A percentile compares a stretch with the other conserved stretches of the same genome.
phyloP scores from a whole-genome alignment of 345 rosid species.

The Lepidium aucheri region DNA sequence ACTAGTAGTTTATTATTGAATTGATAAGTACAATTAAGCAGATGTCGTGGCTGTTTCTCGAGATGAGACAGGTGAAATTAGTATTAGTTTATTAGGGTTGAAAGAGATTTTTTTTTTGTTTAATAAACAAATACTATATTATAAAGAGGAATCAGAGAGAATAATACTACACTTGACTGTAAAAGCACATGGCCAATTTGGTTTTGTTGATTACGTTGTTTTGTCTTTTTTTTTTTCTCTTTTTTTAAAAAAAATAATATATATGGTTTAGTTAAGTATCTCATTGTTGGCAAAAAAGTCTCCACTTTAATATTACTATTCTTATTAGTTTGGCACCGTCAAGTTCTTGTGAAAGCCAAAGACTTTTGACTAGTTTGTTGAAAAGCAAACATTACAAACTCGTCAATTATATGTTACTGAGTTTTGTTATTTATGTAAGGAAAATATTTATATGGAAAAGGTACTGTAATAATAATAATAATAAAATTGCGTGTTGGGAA shows the following conservation, averaged over 20 bases:
- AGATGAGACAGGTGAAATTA: slow-evolving; percentile 25
- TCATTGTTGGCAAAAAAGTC: neutral
- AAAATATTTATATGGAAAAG: neutral
- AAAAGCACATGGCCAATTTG: slow-evolving; percentile 25
- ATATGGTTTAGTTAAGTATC: neutral
- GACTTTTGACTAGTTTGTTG: neutral
- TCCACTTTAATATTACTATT: neutral
- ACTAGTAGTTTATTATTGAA: neutral
- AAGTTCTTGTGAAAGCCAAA: neutral
- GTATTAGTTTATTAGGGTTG: neutral
- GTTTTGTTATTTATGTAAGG: too few species aligned
- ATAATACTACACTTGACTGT: slow-evolving; percentile 20
- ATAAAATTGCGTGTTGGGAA: slow-evolving; percentile 5
- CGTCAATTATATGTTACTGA: neutral
- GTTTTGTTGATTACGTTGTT: neutral
- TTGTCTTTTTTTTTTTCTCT: neutral
- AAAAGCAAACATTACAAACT: neutral
- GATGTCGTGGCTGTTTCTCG: slow-evolving; percentile 28
- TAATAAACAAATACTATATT: neutral
- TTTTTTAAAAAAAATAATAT: neutral
- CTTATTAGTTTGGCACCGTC: slow-evolving; percentile 21
- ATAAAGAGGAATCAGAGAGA: slow-evolving; percentile 11
- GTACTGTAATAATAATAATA: neutral
- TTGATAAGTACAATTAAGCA: neutral
- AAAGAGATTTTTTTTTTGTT: neutral